phyloP scores from a whole-genome alignment of 306 rosid genomes.

The Gastrolobium bilobum region DNA sequence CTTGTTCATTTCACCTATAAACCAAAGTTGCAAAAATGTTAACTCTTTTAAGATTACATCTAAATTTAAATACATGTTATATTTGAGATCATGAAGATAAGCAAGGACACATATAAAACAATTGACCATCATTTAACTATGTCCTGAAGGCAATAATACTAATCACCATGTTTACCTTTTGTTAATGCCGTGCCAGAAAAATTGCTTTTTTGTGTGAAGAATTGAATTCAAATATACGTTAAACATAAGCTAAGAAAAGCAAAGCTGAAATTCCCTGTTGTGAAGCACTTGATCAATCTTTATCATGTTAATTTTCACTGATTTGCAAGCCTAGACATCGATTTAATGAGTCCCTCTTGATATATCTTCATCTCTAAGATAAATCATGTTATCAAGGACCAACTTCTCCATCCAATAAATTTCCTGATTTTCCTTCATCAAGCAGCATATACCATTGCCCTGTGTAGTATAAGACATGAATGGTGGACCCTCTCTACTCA shows the following conservation, averaged over 20 bases:
- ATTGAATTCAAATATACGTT: background rate
- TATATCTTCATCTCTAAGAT: constrained; percentile 24
- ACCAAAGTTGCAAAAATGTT: no score
- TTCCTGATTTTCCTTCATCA: background rate
- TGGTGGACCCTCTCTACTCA: constrained; percentile 21
- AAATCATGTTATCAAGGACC: background rate
- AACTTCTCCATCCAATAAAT: constrained; percentile 8
- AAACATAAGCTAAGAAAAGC: background rate
- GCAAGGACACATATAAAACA: background rate
- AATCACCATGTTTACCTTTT: background rate
- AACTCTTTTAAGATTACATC: no score
- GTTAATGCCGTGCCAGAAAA: background rate
- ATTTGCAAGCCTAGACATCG: background rate
- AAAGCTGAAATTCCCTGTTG: background rate
- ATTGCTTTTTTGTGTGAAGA: background rate
- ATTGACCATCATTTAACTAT: background rate
- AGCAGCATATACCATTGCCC: constrained; percentile 9
- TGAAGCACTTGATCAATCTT: background rate
- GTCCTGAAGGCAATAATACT: background rate
- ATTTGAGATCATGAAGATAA: background rate
- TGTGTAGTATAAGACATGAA: background rate
- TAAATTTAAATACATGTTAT: background rate
- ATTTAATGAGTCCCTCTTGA: background rate
- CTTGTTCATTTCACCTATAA: no score
- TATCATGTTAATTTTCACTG: background rate